Conservation (phyloP, 768 basidiomycete genomes). For the Gloeophyllum trabeum region DNA sequence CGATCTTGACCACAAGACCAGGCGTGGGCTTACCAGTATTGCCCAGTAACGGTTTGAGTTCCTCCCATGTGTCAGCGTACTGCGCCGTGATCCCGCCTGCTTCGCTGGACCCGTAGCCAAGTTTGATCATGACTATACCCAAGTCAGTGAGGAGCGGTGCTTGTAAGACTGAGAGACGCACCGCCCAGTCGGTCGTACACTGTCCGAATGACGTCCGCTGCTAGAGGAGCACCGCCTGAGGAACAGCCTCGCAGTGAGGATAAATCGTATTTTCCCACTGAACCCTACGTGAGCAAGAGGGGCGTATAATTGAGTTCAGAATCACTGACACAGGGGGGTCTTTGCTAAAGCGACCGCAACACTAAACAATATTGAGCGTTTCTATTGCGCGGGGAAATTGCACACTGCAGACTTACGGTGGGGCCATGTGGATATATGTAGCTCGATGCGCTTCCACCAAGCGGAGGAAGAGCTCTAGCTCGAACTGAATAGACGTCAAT, state of each 20-base stretch:
- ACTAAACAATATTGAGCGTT: background rate
- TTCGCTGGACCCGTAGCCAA: background rate
- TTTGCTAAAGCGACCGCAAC: background rate
- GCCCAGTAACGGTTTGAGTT: background rate
- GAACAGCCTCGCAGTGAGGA: background rate
- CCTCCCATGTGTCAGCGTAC: background rate
- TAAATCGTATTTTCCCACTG: background rate
- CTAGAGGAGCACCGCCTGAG: background rate
- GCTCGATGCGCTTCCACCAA: background rate
- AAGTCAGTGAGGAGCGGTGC: background rate
- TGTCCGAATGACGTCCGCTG: background rate
- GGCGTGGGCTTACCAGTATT: background rate
- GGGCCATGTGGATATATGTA: background rate
- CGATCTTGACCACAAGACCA: background rate
- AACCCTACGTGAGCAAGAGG: background rate
- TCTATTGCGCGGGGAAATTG: no score
- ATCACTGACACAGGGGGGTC: background rate
- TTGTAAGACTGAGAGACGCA: background rate
- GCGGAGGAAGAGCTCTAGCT: background rate
- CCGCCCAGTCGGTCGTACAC: background rate
- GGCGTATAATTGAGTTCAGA: background rate
- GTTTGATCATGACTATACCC: background rate
- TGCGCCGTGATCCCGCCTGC: background rate
- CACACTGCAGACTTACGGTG: background rate
- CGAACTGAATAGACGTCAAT: background rate